These are phyloP conservation scores for Rutstroemia sydowiana DNA, from an alignment of 2,329 filamentous ascomycete genomes.

Conservation along the genomic window DNA sequence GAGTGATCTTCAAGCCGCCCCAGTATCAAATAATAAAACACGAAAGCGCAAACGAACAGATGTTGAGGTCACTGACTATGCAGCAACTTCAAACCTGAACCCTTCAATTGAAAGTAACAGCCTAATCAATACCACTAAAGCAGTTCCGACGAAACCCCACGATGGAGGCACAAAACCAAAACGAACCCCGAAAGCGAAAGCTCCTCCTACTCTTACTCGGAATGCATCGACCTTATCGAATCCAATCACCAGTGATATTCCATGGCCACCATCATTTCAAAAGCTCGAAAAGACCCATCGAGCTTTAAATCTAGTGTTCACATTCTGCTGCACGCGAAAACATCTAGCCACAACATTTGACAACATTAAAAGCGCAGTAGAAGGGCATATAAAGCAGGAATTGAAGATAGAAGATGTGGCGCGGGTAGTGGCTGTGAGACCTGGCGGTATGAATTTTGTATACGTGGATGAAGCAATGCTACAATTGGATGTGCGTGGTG, in stretches of 20 bases:
- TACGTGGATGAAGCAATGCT: conserved; percentile 82
- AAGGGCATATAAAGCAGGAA: conserved; percentile 67
- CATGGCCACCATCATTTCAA: conserved; percentile 71
- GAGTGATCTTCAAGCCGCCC: conserved; percentile 37
- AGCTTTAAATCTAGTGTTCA: conserved; percentile 87
- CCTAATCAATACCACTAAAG: conserved; percentile 30
- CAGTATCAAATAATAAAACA: conserved; percentile 36
- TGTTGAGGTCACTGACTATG: conserved; percentile 19
- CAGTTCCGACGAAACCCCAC: conserved; percentile 47
- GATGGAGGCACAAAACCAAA: conserved; percentile 44
- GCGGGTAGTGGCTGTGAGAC: conserved; percentile 69
- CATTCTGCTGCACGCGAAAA: conserved; percentile 89
- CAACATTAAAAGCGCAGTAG: conserved; percentile 76
- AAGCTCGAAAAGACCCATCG: conserved; percentile 68
- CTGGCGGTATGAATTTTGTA: conserved; percentile 70
- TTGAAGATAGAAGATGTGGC: conserved; percentile 74
- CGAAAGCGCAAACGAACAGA: conserved; percentile 35
- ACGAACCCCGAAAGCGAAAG: conserved; percentile 34
- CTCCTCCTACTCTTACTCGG: conserved; percentile 17
- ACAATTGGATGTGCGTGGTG: conserved; percentile 69
- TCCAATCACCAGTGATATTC: conserved; percentile 20
- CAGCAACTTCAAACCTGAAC: background rate
- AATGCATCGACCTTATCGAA: conserved; percentile 21
- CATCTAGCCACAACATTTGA: conserved; percentile 88
- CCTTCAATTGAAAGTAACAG: background rate